Percentiles rank a stretch among this genome's conserved stretches.
Evolutionary conservation across 2,329 filamentous ascomycete genomes (phyloP).

Genomic region (Didymella sp.): DNA sequence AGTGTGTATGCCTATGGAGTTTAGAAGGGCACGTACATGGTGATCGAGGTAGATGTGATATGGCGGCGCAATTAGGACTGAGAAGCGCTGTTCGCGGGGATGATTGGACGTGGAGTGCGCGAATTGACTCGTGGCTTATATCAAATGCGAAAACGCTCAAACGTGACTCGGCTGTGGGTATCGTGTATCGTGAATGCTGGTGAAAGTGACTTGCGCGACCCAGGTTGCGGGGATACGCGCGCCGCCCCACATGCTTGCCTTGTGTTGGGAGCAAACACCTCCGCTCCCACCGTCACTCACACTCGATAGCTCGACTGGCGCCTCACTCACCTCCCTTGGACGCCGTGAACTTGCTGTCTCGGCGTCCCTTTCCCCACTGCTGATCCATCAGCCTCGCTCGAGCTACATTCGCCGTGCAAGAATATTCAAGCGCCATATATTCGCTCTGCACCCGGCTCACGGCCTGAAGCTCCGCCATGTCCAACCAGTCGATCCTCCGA

Average conservation of each 20-base stretch:
- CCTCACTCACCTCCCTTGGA: conserved; percentile 10
- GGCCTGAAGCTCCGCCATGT: conserved; percentile 58
- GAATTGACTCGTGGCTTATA: not conserved
- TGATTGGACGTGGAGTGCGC: not conserved
- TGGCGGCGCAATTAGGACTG: not conserved
- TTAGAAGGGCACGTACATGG: conserved; percentile 21
- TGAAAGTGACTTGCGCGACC: conserved; percentile 6
- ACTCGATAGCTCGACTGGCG: conserved; percentile 6
- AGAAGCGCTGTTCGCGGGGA: not conserved
- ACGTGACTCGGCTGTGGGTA: not conserved
- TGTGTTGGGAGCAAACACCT: conserved; percentile 12
- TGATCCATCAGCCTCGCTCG: not conserved
- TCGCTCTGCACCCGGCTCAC: not conserved
- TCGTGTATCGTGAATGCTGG: not conserved
- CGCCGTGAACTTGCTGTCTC: conserved; percentile 20
- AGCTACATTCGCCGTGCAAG: not conserved
- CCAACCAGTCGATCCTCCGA: conserved; percentile 85
- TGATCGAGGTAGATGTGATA: conserved; percentile 1
- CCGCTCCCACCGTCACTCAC: conserved; percentile 4
- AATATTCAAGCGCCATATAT: not conserved
- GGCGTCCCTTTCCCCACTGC: conserved; percentile 13
- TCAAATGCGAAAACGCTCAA: not conserved
- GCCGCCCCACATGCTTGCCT: conserved; percentile 9
- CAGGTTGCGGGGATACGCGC: conserved; percentile 16
- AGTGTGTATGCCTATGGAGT: conserved; percentile 11